Evolutionary conservation across 176 grass and related monocot genomes (phyloP).

Genomic region (Bonia amplexicaulis): DNA sequence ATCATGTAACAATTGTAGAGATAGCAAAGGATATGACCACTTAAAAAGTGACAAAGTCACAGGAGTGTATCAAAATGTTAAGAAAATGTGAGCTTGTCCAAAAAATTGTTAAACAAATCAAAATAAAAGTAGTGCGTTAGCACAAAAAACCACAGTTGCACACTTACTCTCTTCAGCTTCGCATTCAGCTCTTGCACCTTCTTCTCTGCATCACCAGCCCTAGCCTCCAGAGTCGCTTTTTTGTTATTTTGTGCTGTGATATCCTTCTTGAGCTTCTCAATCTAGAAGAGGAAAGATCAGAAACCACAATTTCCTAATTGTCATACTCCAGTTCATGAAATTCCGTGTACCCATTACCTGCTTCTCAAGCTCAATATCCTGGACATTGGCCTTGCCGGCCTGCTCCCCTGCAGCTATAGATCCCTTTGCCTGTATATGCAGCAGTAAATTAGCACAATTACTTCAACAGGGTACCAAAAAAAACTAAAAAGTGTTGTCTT

Average conservation of each 20-base stretch:
- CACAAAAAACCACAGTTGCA: not conserved
- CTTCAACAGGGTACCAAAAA: not conserved
- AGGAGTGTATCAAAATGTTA: not conserved
- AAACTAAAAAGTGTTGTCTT: not conserved
- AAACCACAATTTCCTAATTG: not conserved
- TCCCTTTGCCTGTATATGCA: constrained; percentile 38
- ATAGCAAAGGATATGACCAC: not conserved
- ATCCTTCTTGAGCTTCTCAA: constrained; percentile 59
- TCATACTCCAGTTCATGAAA: constrained; percentile 1
- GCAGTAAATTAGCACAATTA: not conserved
- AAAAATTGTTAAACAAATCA: not conserved
- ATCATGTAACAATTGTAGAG: not conserved
- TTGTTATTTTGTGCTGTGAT: constrained; percentile 42
- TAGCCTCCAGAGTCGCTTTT: constrained; percentile 51
- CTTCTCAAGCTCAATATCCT: constrained; percentile 55
- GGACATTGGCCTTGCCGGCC: constrained; percentile 37
- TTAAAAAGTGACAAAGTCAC: not conserved
- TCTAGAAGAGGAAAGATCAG: constrained; percentile 34
- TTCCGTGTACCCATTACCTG: constrained; percentile 46
- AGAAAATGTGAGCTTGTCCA: not conserved
- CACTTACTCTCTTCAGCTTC: constrained; percentile 70
- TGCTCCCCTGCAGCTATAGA: constrained; percentile 52
- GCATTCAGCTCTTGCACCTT: constrained; percentile 60
- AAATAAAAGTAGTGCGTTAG: constrained; percentile 9
- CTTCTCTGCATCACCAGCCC: constrained; percentile 42